Base-by-base conservation (phyloP, 2,329 filamentous ascomycete genomes). In the Penicillium brevicompactum region DNA sequence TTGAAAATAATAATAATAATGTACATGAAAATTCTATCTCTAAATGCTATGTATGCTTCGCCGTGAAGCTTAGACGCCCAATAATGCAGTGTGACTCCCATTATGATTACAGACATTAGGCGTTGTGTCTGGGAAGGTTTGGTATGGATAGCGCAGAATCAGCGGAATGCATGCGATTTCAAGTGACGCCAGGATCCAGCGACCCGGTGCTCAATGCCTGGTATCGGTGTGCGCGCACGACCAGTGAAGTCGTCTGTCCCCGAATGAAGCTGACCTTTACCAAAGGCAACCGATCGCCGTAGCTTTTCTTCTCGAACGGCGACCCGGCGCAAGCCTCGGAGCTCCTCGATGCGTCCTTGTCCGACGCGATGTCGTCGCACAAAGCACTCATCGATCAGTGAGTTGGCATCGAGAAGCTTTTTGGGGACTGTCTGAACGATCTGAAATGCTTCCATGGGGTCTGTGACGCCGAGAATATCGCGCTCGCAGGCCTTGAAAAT, bases 371-470 rank as follows among this genome's bases (percentile, higher is more conserved):
- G 90, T 46, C 88, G 84, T 41, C 90, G 85, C 62, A 87, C 86
- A 71, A 94, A 92, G 61, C 90, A 95, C 8, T 90, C 83, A 61
- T 96, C 91, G 78, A 96, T 85, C 13, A 97, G 78, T 2, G 78
- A 78, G 65, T 95, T 96, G 51, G 89, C 88, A 72, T 97, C 91
- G 18, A 97, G 74, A 67, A 96, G 82, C 51, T 84, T 84, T 50
- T 93, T 84, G 0, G 93, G 93, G 30, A 96, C 86, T 1, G 87
- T 87, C 77, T 97, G 93, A 27, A 97, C 92, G 3, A 96, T 87
- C 69, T 95, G 91, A 73, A 97, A 97, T 66, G 97, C 91, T 76
- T 97, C 93, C 87, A 96, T 95, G 1, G 92, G 90, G 67, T 96
- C 92, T 14, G 81, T 82, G 10, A 96, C 87, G 8, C 84, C 84